Conservation (phyloP, 2,329 filamentous ascomycete species). For the Diplodia seriata region DNA sequence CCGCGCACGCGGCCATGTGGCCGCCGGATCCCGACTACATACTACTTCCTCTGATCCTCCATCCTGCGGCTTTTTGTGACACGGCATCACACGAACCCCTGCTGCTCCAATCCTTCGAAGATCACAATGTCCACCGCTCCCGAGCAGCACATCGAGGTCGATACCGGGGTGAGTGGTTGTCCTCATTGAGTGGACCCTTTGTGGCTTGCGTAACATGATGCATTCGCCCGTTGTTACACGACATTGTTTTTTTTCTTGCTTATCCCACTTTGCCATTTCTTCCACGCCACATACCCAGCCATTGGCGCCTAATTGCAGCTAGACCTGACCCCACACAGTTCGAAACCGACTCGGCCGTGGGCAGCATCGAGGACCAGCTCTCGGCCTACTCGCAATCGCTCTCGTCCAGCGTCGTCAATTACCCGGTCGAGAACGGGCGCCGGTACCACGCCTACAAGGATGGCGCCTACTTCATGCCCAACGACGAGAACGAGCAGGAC, state of each 20-base stretch:
- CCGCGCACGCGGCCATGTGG: background rate
- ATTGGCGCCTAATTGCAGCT: too few relatives aligned
- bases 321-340: conserved; percentile 8
- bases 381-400: conserved; percentile 29
- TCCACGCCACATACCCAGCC: background rate
- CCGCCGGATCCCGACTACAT: background rate
- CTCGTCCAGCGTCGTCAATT: conserved; percentile 34
- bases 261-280: background rate
- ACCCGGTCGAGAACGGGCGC: conserved; percentile 40
- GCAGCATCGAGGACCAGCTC: conserved; percentile 19
- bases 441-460: conserved; percentile 41
- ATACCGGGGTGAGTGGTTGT: conserved; percentile 5
- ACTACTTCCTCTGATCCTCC: background rate
- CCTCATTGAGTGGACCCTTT: background rate
- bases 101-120: background rate
- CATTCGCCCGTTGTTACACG: background rate
- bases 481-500: conserved; percentile 45
- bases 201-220: background rate
- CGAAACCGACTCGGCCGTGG: conserved; percentile 14
- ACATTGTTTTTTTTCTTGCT: background rate
- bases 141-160: conserved; percentile 24
- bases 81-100: background rate
- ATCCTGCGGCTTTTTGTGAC: background rate
- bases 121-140: conserved; percentile 1
- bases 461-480: conserved; percentile 41